Evolutionary conservation across 495 filamentous ascomycete species (phyloP).

Genomic region (Lasiosphaeris hirsuta): DNA sequence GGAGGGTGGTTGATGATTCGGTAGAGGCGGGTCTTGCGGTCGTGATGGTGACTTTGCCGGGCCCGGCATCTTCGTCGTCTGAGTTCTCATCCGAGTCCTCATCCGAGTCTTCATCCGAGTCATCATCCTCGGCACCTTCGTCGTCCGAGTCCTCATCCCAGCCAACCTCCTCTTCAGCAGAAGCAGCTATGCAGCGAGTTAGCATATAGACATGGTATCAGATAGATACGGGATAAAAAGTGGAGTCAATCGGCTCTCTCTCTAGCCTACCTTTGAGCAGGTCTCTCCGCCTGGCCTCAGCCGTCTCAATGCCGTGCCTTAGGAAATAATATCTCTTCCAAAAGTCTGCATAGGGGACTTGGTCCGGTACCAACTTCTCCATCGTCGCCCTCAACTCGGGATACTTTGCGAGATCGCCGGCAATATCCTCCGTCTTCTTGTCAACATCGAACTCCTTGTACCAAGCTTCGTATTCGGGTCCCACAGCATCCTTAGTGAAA

Average conservation of each 20-base stretch:
- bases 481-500: conserved; percentile 77
- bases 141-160: conserved; percentile 67
- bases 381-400: conserved; percentile 84
- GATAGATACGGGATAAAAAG: background rate
- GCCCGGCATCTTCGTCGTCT: conserved; percentile 14
- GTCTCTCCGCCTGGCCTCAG: conserved; percentile 86
- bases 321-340: conserved; percentile 97
- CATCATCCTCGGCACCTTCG: conserved; percentile 60
- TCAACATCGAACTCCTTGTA: conserved; percentile 74
- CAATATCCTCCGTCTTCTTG: conserved; percentile 80
- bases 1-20: conserved; percentile 52
- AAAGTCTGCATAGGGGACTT: conserved; percentile 81
- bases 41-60: conserved; percentile 25
- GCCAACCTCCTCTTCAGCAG: conserved; percentile 70
- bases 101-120: conserved; percentile 68
- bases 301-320: conserved; percentile 89
- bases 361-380: conserved; percentile 93
- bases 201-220: conserved; percentile 24
- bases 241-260: background rate
- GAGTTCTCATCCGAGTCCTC: conserved; percentile 70
- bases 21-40: conserved; percentile 38
- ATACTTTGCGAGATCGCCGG: conserved; percentile 79
- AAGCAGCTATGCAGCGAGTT: conserved; percentile 46
- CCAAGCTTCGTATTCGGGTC: conserved; percentile 72
- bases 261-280: conserved; percentile 75